These are phyloP conservation scores for Tetrapisispora iriomotensis DNA, from an alignment of 805 yeast species.

Conservation along the genomic window DNA sequence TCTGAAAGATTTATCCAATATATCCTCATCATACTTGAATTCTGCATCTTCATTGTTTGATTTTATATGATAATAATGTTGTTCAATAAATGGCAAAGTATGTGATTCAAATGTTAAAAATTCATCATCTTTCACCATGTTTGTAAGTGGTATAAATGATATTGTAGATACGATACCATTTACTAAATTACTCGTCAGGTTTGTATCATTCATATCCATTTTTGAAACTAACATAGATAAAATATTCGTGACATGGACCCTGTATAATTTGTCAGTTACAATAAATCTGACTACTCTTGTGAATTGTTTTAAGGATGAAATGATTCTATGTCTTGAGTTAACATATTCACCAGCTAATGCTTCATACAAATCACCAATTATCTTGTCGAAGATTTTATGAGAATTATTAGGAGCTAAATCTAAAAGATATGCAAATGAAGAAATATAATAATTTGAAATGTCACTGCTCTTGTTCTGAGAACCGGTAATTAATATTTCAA, in stretches of 20 bases:
- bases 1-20: constrained; percentile 41
- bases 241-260: constrained; percentile 70
- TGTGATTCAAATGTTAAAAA: constrained; percentile 30
- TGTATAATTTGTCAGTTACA: constrained; percentile 47
- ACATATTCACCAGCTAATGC: constrained; percentile 53
- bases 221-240: constrained; percentile 65
- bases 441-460: constrained; percentile 45
- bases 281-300: constrained; percentile 56
- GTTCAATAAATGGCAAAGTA: constrained; percentile 46
- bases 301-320: constrained; percentile 57
- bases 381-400: constrained; percentile 38
- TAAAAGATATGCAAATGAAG: constrained; percentile 50
- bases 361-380: constrained; percentile 64
- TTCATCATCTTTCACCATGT: constrained; percentile 36
- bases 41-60: constrained; percentile 16
- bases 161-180: constrained; percentile 60
- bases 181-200: constrained; percentile 57
- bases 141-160: constrained; percentile 60
- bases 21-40: constrained; percentile 35
- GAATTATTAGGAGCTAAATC: constrained; percentile 43
- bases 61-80: constrained; percentile 46
- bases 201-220: constrained; percentile 78
- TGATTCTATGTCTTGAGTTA: constrained; percentile 68
- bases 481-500: constrained; percentile 47
- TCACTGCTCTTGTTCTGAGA: constrained; percentile 59